phyloP scores from a whole-genome alignment of 768 basidiomycete species.

The Termitomyces sp. region DNA sequence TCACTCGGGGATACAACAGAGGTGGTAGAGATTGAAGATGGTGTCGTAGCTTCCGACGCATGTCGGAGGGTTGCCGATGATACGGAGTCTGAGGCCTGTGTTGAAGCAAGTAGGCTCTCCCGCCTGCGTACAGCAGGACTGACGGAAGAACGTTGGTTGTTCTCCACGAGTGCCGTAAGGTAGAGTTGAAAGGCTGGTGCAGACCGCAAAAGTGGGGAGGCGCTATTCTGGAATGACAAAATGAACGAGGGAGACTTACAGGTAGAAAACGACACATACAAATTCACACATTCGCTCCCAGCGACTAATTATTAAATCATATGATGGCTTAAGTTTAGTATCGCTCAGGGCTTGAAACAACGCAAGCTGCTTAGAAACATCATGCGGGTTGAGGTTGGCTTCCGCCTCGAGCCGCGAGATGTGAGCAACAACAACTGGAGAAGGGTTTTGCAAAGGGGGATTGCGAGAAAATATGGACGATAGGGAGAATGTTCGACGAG shows the following conservation, averaged over 20 bases:
- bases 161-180: conserved; percentile 57
- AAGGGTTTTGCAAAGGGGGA: conserved; percentile 39
- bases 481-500: conserved; percentile 30
- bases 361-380: conserved; percentile 63
- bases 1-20: conserved; percentile 23
- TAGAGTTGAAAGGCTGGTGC: conserved; percentile 75
- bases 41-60: conserved; percentile 7
- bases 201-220: conserved; percentile 65
- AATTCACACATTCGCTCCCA: conserved; percentile 86
- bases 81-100: conserved; percentile 6
- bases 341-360: conserved; percentile 62
- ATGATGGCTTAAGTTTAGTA: conserved; percentile 60
- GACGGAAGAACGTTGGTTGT: conserved; percentile 51
- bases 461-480: conserved; percentile 43
- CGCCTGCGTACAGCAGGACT: conserved; percentile 62
- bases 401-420: conserved; percentile 74
- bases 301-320: conserved; percentile 66
- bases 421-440: conserved; percentile 60
- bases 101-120: conserved; percentile 51
- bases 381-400: conserved; percentile 67
- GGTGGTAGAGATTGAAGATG: conserved; percentile 9
- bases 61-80: conserved; percentile 1
- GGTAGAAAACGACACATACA: conserved; percentile 38
- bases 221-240: conserved; percentile 43
- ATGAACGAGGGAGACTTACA: conserved; percentile 5